Base-by-base conservation (phyloP, 495 filamentous ascomycete species). In the Penicillium paxilli region DNA sequence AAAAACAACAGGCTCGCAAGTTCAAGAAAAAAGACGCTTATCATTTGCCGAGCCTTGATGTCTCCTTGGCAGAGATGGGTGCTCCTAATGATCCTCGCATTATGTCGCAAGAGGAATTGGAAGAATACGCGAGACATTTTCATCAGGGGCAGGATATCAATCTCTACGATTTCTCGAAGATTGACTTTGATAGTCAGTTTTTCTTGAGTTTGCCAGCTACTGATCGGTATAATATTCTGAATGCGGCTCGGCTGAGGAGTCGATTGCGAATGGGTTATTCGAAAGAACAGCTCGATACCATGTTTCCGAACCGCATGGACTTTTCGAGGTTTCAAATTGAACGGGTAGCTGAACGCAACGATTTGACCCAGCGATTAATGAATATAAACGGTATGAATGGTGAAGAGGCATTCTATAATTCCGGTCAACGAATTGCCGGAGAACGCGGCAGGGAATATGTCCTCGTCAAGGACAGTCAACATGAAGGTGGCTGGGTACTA, bases 251-350 rank as follows among this genome's bases (percentile, higher is more conserved):
- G 52, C 66, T 98, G 46, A 79, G 94, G 50, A 94, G 89, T 60
- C 77, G 94, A 28, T 73, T 98, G 54, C 81, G 94, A 46, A 97
- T 98, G 94, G 94, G 94, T 0, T 81, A 96, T 62, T 92, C 90
- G 47, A 98, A 96, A 70, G 94, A 98, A 58, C 94, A 98, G 65
- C 71, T 98, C 16, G 91, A 97, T 58, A 81, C 69, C 23, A 98
- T 97, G 94, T 98, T 98, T 59, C 95, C 94, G 0, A 87, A 98
- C 65, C 83, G 94, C n/a, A 96, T 98, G 90, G 94, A 87, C 4
- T 98, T 98, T 58, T 96, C 91, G 0, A 86, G 79, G 45, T 98
- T 98, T 66, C 94, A 98, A 73, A 96, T 98, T 51, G 95, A 96
- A 59, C 78, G 94, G 28, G 95, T 98, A 16, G 81, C 75, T 58